A percentile compares a stretch with the other conserved stretches of the same genome.
These are phyloP conservation scores for Pythium periplocum DNA, from an alignment of 352 stramenopile species.

Conservation along the genomic window DNA sequence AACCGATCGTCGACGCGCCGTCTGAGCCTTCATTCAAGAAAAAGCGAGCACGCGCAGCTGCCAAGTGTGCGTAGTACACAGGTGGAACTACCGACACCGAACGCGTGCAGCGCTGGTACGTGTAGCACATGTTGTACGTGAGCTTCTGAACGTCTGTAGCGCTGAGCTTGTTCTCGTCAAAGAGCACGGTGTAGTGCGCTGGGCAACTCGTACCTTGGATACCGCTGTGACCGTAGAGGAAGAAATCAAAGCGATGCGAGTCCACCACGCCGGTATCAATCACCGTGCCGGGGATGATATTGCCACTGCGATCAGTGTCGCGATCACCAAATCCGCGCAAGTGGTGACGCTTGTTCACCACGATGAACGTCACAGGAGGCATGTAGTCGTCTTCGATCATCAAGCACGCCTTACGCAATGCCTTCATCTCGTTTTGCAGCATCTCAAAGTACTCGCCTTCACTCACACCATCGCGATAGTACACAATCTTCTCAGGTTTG, in stretches of 20 bases:
- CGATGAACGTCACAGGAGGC: conserved; percentile 62
- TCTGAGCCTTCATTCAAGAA: conserved; percentile 55
- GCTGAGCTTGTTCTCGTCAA: conserved; percentile 48
- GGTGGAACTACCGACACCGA: conserved; percentile 61
- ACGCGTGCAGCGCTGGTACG: conserved; percentile 63
- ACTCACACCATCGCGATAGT: conserved; percentile 84
- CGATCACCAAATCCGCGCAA: conserved; percentile 37
- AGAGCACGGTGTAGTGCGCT: conserved; percentile 59
- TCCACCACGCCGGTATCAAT: conserved; percentile 60
- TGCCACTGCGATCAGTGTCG: conserved; percentile 37
- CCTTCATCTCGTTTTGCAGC: conserved; percentile 52
- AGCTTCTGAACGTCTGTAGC: conserved; percentile 36
- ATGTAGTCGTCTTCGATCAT: conserved; percentile 41
- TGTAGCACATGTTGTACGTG: conserved; percentile 56
- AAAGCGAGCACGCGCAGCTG: conserved; percentile 51
- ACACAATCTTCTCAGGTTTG: conserved; percentile 79
- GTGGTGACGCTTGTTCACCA: conserved; percentile 72
- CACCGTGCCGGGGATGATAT: conserved; percentile 38
- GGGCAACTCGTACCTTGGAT: conserved; percentile 64
- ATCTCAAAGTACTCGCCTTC: conserved; percentile 82
- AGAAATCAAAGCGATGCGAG: conserved; percentile 63
- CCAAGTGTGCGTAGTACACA: conserved; percentile 66
- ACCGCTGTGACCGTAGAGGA: conserved; percentile 58
- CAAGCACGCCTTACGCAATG: conserved; percentile 34
- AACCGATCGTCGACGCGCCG: conserved; percentile 47